Percentiles rank a stretch among this genome's conserved stretches.
These are phyloP conservation scores for Rosa rugosa DNA, from an alignment of 306 rosid species.

Conservation along the genomic window DNA sequence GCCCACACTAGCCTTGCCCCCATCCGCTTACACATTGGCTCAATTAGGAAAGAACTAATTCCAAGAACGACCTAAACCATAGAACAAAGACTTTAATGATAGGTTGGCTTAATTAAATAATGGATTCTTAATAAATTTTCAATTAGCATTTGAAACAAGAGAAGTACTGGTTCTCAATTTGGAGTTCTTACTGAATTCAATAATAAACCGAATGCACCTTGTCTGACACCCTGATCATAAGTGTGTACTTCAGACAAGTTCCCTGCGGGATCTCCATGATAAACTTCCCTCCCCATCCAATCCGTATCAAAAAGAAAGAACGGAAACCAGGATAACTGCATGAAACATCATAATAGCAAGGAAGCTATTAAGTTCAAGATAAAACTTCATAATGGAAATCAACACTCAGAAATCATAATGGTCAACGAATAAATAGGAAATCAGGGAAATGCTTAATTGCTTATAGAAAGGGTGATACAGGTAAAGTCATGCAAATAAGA, in stretches of 20 bases:
- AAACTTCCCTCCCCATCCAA: slow-evolving; percentile 99
- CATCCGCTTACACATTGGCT: slow-evolving; percentile 89
- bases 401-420: not conserved
- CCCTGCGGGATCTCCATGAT: slow-evolving; percentile 96
- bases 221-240: slow-evolving; percentile 95
- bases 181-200: slow-evolving; percentile 98
- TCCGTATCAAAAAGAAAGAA: slow-evolving; percentile 96
- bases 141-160: slow-evolving; percentile 7
- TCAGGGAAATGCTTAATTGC: not conserved
- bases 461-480: slow-evolving; percentile 16
- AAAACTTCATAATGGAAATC: slow-evolving; percentile 27
- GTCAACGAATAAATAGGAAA: not conserved
- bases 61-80: slow-evolving; percentile 84
- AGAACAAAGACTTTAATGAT: slow-evolving; percentile 17
- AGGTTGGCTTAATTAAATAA: slow-evolving; percentile 4
- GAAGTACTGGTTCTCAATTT: slow-evolving; percentile 37
- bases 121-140: not conserved
- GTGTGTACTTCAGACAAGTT: slow-evolving; percentile 42
- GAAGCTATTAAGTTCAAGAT: slow-evolving; percentile 20
- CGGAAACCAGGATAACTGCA: slow-evolving; percentile 97
- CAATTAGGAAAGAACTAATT: slow-evolving; percentile 85
- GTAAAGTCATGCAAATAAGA: slow-evolving; percentile 24
- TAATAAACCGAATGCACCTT: slow-evolving; percentile 99
- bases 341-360: slow-evolving; percentile 17
- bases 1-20: slow-evolving; percentile 97